Evolutionary conservation across 2,329 filamentous ascomycete species (phyloP).

Genomic region (Xylariaceae sp.): DNA sequence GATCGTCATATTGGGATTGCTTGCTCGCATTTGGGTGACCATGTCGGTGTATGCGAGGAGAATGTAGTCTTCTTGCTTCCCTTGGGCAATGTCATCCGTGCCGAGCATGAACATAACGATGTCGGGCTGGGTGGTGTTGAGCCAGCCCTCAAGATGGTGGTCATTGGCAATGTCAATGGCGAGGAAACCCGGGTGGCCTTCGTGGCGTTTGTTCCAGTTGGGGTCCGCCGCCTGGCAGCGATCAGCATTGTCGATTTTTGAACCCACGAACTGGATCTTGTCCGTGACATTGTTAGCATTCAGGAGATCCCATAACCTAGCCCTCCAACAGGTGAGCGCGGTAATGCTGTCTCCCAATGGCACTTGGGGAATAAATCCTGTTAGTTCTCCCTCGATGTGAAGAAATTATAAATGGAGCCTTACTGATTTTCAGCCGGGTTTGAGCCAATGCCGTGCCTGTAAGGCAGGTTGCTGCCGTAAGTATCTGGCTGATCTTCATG

Average conservation of each 20-base stretch:
- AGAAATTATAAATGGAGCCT: not conserved
- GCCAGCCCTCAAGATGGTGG: slow-evolving; percentile 44
- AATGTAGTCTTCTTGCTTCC: slow-evolving; percentile 38
- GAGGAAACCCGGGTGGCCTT: slow-evolving; percentile 48
- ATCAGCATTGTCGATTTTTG: slow-evolving; percentile 42
- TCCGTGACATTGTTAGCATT: slow-evolving; percentile 38
- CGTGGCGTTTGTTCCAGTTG: slow-evolving; percentile 45
- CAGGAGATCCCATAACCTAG: slow-evolving; percentile 45
- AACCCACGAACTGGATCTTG: slow-evolving; percentile 46
- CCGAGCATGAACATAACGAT: slow-evolving; percentile 51
- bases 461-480: slow-evolving; percentile 8
- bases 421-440: slow-evolving; percentile 23
- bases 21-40: slow-evolving; percentile 40
- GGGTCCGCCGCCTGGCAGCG: slow-evolving; percentile 39
- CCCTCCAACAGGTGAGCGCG: slow-evolving; percentile 49
- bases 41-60: slow-evolving; percentile 45
- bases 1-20: slow-evolving; percentile 44
- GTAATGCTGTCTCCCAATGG: slow-evolving; percentile 50
- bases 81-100: slow-evolving; percentile 46
- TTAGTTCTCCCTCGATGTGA: not conserved
- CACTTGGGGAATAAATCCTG: slow-evolving; percentile 33
- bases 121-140: slow-evolving; percentile 42
- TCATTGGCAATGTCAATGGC: slow-evolving; percentile 48
- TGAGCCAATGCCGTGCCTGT: slow-evolving; percentile 13
- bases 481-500: slow-evolving; percentile 12